phyloP scores from a whole-genome alignment of 768 basidiomycete genomes.

The Calocybe gangraenosa region DNA sequence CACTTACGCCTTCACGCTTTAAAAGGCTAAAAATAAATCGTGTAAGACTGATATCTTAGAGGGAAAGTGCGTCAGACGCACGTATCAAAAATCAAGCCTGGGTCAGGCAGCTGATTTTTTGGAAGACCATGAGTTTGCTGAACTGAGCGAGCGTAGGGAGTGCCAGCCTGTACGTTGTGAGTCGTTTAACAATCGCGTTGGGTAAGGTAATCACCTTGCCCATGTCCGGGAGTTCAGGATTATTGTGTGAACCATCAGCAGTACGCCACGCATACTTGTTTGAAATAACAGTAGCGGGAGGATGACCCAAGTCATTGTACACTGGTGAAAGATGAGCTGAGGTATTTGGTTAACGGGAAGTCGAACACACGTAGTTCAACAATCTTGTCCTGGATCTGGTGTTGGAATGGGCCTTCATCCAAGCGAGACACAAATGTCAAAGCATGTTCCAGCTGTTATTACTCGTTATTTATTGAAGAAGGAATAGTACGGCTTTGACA shows the following conservation, averaged over 20 bases:
- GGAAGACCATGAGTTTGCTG: conserved; percentile 66
- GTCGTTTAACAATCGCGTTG: conserved; percentile 1
- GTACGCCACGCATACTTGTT: conserved; percentile 60
- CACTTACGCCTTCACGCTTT: conserved; percentile 59
- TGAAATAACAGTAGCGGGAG: conserved; percentile 66
- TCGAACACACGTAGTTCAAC: conserved; percentile 52
- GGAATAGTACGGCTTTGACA: conserved; percentile 19
- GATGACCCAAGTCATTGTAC: conserved; percentile 80
- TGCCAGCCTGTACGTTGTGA: conserved; percentile 43
- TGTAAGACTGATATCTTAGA: neutral
- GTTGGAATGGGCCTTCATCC: conserved; percentile 39
- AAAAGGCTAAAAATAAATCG: conserved; percentile 36
- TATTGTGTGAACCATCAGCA: conserved; percentile 79
- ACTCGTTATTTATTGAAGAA: neutral
- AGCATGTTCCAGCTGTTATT: conserved; percentile 62
- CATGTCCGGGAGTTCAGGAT: conserved; percentile 61
- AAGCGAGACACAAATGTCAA: conserved; percentile 60
- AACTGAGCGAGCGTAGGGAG: conserved; percentile 81
- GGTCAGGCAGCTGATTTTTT: conserved; percentile 66
- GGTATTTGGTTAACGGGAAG: neutral
- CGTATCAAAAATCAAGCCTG: conserved; percentile 79
- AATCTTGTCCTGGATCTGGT: conserved; percentile 37
- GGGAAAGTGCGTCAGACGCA: conserved; percentile 20
- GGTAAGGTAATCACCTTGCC: conserved; percentile 43
- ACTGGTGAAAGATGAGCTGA: conserved; percentile 36